Evolutionary conservation across 2,329 filamentous ascomycete species (phyloP), one percentile per base, ranked within the genome.

Genomic region (Sporothrix globosa): DNA sequence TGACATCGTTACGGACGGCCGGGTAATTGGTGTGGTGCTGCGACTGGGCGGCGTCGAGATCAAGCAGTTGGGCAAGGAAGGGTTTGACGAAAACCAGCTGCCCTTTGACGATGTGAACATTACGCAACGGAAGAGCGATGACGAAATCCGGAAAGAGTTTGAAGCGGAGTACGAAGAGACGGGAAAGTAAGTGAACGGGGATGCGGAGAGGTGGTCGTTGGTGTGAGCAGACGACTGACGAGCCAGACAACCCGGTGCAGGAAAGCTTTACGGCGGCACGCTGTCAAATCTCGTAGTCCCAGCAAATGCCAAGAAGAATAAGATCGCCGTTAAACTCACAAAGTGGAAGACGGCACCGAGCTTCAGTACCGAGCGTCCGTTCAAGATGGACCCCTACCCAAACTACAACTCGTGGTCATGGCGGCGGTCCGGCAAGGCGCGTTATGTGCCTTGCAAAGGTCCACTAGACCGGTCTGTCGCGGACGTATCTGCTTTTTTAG

Each of bases 361-460:
- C 48, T 86, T 84, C 75, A 83, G 76, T 68, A 76, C 79, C 14
- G 80, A 84, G 56, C 79, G 82, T 66, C 85, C 88, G 0, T 82
- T 86, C 69, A 82, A 85, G 24, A 92, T 92, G 79, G 84, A 89
- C 71, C 91, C 91, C 0, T 93, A 93, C 73, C 91, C 91, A 0
- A 81, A 86, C 19, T 92, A 93, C 80, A 90, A 91, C 75, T 85
- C 84, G 67, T 80, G 82, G 3, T 79, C 82, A 17, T 93, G 90
- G 89, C 79, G 81, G 63, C 78, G 80, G 41, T 85, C 85, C 1
- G 54, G 66, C 73, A 82, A 85, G 63, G 90, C 89, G 19, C 78
- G 84, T 69, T 87, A 90, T 75, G 83, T 87, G 6, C 79, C 89
- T 1, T 94, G 92, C 77, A 81, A 86, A 67, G 91, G 91, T 1